Evolutionary conservation across 768 basidiomycete species (phyloP), one percentile per base, ranked within the genome.

Genomic region (Trametes cinnabarina): DNA sequence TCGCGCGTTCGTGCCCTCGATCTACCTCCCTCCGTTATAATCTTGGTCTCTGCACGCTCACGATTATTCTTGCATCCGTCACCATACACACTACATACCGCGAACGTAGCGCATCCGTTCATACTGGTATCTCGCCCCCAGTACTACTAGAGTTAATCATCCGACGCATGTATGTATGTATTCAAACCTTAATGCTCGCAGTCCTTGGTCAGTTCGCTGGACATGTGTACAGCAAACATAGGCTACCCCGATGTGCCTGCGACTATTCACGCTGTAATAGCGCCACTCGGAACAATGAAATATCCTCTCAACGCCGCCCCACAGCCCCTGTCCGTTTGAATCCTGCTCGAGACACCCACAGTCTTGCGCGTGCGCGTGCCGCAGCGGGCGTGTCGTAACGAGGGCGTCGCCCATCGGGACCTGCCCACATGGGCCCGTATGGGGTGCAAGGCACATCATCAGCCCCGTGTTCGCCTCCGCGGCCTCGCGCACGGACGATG

Each of bases 101-200:
- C 37, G 37, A 39, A 39, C 37, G 30, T 7, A 32, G 30, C 30
- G 10, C 8, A 34, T 4, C 5, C 52, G 52, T 10, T 32, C 41
- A 63, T 59, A 40, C 56, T 43, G 39, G 37, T 59, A 52, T 59
- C 43, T 41, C 46, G 39, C 15, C 25, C 48, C 37, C n/a, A 12
- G 23, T 51, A 51, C n/a, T n/a, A n/a, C n/a, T n/a, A 25, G 41
- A 40, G 39, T 40, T 51, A 22, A 10, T 15, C 32, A 22, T 17
- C 8, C 23, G n/a, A n/a, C n/a, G n/a, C n/a, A n/a, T n/a, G n/a
- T n/a, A n/a, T n/a, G n/a, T n/a, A n/a, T 54, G 49, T 50, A 54
- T 23, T 42, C 35, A 54, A 44, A 54, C 52, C 52, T 46, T 54
- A 54, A 54, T 54, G 14, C n/a, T n/a, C n/a, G n/a, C n/a, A n/a